Evolutionary conservation across 2,329 filamentous ascomycete genomes (phyloP).

Genomic region (Magnaporthiopsis incrustans): DNA sequence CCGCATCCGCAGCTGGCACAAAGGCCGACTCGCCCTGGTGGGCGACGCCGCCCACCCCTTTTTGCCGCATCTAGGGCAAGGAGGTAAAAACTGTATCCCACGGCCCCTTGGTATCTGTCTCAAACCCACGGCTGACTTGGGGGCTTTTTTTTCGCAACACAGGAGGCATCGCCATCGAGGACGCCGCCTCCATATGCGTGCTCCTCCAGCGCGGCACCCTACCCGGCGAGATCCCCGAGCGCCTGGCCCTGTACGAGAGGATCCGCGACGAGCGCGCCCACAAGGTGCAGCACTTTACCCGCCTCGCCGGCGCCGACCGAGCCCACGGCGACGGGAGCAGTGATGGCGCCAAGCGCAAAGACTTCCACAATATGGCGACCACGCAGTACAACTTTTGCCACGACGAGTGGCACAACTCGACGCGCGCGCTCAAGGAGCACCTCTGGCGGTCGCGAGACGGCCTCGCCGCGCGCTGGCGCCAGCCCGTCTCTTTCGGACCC

Average conservation of each 20-base stretch:
- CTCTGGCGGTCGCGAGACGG: conserved; percentile 28
- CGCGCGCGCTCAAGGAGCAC: conserved; percentile 40
- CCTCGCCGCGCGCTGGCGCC: conserved; percentile 30
- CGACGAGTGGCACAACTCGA: conserved; percentile 49
- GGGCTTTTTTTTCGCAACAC: too few relatives aligned
- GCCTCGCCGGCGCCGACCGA: conserved; percentile 41
- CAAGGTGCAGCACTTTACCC: conserved; percentile 28
- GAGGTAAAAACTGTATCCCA: too few relatives aligned
- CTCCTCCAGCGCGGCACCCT: conserved; percentile 41
- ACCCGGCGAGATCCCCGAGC: conserved; percentile 38
- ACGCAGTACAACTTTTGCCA: conserved; percentile 47
- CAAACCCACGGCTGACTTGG: too few relatives aligned
- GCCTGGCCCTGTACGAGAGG: conserved; percentile 51
- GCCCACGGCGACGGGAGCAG: conserved; percentile 22
- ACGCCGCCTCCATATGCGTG: conserved; percentile 50
- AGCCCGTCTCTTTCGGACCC: conserved; percentile 37
- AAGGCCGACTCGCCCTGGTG: conserved; percentile 45
- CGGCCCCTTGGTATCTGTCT: conserved; percentile 32
- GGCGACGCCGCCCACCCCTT: conserved; percentile 66
- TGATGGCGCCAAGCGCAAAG: conserved; percentile 31
- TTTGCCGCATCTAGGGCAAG: too few relatives aligned
- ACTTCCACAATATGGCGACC: conserved; percentile 28
- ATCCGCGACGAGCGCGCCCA: conserved; percentile 43
- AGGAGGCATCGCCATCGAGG: conserved; percentile 48
- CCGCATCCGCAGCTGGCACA: conserved; percentile 44